phyloP scores from a whole-genome alignment of 139 green algal genomes.

The Raphidocelis subcapitata region DNA sequence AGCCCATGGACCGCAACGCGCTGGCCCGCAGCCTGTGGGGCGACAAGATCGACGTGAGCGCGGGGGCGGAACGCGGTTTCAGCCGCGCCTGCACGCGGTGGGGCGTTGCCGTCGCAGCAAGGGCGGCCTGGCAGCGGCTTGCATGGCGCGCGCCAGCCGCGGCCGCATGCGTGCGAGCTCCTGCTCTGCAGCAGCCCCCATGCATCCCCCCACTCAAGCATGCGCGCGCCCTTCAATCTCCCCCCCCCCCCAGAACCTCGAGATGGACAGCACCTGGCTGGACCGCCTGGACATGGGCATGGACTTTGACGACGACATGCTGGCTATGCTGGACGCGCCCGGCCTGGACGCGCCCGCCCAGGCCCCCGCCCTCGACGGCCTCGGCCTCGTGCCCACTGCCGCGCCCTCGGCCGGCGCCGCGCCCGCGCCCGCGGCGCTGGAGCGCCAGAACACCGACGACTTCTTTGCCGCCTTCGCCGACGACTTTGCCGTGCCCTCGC shows the following conservation, averaged over 20 bases:
- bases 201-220: not conserved
- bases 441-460: too few relatives aligned
- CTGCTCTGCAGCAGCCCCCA: not conserved
- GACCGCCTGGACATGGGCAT: constrained; percentile 49
- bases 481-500: too few relatives aligned
- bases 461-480: not conserved
- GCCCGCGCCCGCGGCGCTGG: not conserved
- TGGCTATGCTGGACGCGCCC: too few relatives aligned
- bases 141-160: not conserved
- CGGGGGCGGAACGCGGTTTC: not conserved
- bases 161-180: not conserved
- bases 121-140: not conserved
- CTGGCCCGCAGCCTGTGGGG: constrained; percentile 22
- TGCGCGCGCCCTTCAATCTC: too few relatives aligned
- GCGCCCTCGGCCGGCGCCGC: too few relatives aligned
- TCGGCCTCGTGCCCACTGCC: not conserved
- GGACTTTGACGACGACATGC: constrained; percentile 47
- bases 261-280: constrained; percentile 46
- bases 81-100: not conserved
- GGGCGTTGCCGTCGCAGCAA: not conserved
- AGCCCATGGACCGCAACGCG: constrained; percentile 16
- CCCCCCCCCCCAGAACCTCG: constrained; percentile 25
- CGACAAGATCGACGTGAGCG: constrained; percentile 43
- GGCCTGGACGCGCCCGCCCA: too few relatives aligned
- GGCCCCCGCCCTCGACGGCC: not conserved